Evolutionary conservation across 768 basidiomycete species (phyloP), one percentile per base, ranked within the genome.

Genomic region (Boletus vinaceobasis): DNA sequence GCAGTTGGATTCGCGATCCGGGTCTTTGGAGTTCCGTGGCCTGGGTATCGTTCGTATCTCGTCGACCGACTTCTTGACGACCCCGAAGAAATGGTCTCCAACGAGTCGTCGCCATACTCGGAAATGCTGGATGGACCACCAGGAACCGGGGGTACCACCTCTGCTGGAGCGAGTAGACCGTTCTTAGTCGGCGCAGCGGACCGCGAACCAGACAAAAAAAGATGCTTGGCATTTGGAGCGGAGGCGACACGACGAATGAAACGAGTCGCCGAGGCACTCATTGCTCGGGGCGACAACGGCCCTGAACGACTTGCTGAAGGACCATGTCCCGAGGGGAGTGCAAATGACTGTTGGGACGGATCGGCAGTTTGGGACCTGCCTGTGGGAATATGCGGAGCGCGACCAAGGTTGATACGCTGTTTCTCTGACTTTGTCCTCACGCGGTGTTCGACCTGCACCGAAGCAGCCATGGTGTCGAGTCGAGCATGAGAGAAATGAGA

Each of bases 191-290:
- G 83, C 1, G 80, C 76, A 4, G 79, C 65, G 19, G 82, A 80
- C 26, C 84, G 80, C 40, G 83, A 77, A 52, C 80, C 74, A 43
- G 83, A 73, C 37, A 78, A 76, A 70, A 98, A 93, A 31, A 99
- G 78, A 29, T 87, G 89, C 69, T 98, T 98, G 33, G 94, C 88
- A 67, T 98, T 99, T 3, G 96, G 96, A 3, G 97, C 95, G 9
- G 93, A 97, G 4, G 95, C 93, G 44, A 98, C 96, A 46, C 96
- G 86, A 49, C 96, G 87, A 31, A 98, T 86, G 74, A 98, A 94
- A 35, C 95, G 87, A 45, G 90, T 83, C 9, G 92, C 89, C 0
- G 85, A 84, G 15, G 85, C 85, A 48, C 85, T 77, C 73, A 91
- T 81, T 21, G 81, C 78, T 64, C 80, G 84, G 31, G 88, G 86